These are phyloP conservation scores for Scutellaria baicalensis DNA, from an alignment of 257 asterid species.

Conservation along the genomic window DNA sequence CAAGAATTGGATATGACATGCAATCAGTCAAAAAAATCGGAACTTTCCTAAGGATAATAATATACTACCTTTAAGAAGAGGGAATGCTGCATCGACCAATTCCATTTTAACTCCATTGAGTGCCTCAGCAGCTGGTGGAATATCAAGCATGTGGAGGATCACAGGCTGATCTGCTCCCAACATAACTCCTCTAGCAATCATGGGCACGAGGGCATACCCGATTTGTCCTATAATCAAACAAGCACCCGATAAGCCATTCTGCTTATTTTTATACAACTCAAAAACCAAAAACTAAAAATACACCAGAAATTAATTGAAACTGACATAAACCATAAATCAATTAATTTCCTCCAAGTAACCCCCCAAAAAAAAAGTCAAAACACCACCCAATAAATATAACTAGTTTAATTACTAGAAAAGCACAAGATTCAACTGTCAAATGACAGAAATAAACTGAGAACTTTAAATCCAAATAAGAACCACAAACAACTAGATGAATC, in stretches of 20 bases:
- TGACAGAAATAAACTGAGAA: not conserved
- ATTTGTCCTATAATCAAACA: conserved; percentile 58
- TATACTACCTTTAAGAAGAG: conserved; percentile 66
- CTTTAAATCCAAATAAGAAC: not conserved
- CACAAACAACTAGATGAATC: not conserved
- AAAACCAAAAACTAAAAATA: not conserved
- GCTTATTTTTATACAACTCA: not conserved
- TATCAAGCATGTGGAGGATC: conserved; percentile 90
- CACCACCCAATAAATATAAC: not conserved
- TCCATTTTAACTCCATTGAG: conserved; percentile 90
- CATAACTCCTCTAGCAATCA: conserved; percentile 91
- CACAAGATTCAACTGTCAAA: not conserved
- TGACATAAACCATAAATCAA: not conserved
- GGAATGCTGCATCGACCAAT: conserved; percentile 84
- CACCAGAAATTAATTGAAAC: not conserved
- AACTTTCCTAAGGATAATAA: not conserved
- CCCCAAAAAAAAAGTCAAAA: not conserved
- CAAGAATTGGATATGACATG: not conserved
- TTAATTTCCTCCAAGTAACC: not conserved
- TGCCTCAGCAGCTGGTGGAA: conserved; percentile 81
- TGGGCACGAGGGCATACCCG: conserved; percentile 87
- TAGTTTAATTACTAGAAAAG: not conserved
- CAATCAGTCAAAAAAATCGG: not conserved
- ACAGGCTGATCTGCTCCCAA: conserved; percentile 85
- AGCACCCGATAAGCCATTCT: not conserved